Evolutionary conservation across 441 rosid genomes (phyloP), one percentile per base, ranked within the genome.

Genomic region (Brassica hybrid): DNA sequence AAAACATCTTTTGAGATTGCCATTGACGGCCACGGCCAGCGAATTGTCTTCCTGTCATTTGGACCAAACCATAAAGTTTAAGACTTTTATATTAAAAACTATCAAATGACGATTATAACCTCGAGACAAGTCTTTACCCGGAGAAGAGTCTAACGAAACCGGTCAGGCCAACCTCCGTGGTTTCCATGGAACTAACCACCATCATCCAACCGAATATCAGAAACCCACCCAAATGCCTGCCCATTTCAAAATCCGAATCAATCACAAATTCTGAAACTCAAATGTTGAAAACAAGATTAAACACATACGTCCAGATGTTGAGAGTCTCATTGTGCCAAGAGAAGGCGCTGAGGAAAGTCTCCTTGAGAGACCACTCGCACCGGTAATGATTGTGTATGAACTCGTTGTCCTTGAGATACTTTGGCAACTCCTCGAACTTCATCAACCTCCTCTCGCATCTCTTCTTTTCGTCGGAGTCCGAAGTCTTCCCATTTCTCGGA

Each of bases 301-400:
- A n/a, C n/a, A 86, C 93, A 71, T 83, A 95, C 97, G 98, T 93
- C 99, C 98, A 93, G 68, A 95, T 85, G 68, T 95, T 93, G 58
- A 95, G 88, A 72, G 98, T 93, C 84, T 95, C 99, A 81, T 95
- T 95, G 86, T 93, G 99, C 94, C 88, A 88, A 0, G 91, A 84
- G 83, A 95, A 93, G 23, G 83, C 73, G 87, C 98, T 89, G 72
- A 89, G 80, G 66, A 93, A 56, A 8, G 91, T 85, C 14, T 95
- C 97, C 81, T 80, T 88, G 18, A 95, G 48, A 1, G 99, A 91
- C 99, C 99, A 93, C 56, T 93, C 99, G 78, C 98, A 91, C 50
- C 96, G 84, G 79, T 95, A 93, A 79, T 95, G 77, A 70, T 88
- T 90, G 84, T 93, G 84, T 60, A 95, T 95, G 83, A 72, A 95